Evolutionary conservation across 2,329 filamentous ascomycete genomes (phyloP).

Genomic region (Fusarium ambrosium): DNA sequence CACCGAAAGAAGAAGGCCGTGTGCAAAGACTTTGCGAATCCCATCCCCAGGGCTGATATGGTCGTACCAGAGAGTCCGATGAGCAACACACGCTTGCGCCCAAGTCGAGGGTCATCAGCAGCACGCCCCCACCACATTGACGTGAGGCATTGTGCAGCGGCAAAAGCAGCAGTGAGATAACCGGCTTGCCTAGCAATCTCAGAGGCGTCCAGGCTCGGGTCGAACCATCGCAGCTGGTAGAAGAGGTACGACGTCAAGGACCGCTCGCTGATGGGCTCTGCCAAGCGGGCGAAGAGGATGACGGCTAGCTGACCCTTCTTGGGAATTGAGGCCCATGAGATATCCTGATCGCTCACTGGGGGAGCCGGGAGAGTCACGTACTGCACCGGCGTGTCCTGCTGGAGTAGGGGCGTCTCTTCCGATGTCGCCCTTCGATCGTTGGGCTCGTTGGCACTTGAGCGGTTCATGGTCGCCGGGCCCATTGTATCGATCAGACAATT

Average conservation of each 20-base stretch:
- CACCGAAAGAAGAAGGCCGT: constrained; percentile 37
- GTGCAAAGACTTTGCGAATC: constrained; percentile 18
- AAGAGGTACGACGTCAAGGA: neutral
- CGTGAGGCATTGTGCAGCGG: constrained; percentile 38
- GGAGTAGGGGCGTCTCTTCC: neutral
- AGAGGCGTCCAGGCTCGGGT: neutral
- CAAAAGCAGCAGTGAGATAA: constrained; percentile 35
- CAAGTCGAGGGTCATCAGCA: constrained; percentile 29
- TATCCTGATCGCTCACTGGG: neutral
- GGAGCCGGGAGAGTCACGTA: neutral
- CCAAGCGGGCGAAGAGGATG: neutral
- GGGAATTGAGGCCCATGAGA: neutral
- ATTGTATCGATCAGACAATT: neutral
- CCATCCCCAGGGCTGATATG: constrained; percentile 26
- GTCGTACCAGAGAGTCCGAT: constrained; percentile 32
- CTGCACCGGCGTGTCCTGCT: neutral
- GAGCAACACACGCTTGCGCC: constrained; percentile 37
- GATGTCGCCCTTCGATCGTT: neutral
- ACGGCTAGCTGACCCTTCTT: neutral
- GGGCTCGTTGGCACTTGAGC: neutral
- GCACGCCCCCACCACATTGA: constrained; percentile 37
- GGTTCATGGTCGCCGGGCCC: neutral
- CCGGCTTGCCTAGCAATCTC: constrained; percentile 12
- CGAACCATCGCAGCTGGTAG: neutral
- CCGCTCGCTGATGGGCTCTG: neutral